A percentile compares a stretch with the other conserved stretches of the same genome.
Conservation (phyloP, 2,329 filamentous ascomycete genomes). For the Fusarium stilboides region DNA sequence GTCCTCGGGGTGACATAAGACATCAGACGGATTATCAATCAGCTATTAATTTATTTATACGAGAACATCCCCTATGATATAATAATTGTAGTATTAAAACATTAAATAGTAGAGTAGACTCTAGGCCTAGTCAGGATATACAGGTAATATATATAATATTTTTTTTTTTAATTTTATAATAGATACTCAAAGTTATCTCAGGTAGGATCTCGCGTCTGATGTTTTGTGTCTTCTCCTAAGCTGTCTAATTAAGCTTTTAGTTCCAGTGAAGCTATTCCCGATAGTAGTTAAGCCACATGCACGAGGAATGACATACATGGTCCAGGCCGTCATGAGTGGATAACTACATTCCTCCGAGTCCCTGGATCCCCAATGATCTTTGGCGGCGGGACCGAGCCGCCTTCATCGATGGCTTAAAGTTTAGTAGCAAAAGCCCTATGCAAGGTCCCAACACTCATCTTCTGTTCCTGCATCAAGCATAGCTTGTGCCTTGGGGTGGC, state of each 20-base stretch:
- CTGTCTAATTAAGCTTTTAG: conserved; percentile 11
- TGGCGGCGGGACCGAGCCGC: background rate
- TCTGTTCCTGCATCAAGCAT: conserved; percentile 21
- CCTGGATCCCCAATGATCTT: background rate
- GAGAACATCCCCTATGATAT: too few relatives aligned
- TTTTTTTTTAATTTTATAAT: too few relatives aligned
- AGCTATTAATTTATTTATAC: too few relatives aligned
- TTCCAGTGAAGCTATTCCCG: background rate
- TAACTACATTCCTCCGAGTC: conserved; percentile 23
- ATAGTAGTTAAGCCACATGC: background rate
- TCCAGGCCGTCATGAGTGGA: conserved; percentile 14
- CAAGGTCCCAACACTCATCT: conserved; percentile 11
- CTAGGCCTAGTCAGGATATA: too few relatives aligned
- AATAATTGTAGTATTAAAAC: too few relatives aligned
- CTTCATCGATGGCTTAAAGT: background rate
- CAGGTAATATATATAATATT: too few relatives aligned
- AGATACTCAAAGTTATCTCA: too few relatives aligned
- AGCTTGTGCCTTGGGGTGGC: background rate
- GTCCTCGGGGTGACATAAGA: too few relatives aligned
- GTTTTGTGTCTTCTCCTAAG: too few relatives aligned
- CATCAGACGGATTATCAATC: too few relatives aligned
- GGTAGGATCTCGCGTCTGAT: too few relatives aligned
- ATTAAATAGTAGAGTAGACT: too few relatives aligned
- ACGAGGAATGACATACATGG: conserved; percentile 23
- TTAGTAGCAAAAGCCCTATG: conserved; percentile 10